Percentiles rank a stretch among this genome's conserved stretches.
Evolutionary conservation across 2,329 filamentous ascomycete genomes (phyloP).

Genomic region (Waltergamsia citrina): DNA sequence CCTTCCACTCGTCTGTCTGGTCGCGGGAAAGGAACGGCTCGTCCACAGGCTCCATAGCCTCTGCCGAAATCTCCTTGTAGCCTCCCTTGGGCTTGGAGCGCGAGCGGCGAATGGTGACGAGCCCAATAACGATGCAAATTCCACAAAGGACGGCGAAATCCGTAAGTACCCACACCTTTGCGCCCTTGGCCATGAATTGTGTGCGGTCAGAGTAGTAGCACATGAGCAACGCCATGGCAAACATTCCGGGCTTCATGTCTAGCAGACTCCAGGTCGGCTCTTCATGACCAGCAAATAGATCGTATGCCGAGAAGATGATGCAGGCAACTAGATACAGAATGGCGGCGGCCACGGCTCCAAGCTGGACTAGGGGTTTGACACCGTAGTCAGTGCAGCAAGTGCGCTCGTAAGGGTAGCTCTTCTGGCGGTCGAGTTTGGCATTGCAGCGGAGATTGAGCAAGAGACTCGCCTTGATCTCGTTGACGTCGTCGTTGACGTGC

Average conservation of each 20-base stretch:
- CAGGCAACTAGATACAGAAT: neutral
- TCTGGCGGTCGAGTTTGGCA: slow-evolving; percentile 19
- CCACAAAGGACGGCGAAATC: slow-evolving; percentile 10
- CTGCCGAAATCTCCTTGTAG: slow-evolving; percentile 2
- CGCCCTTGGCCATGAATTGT: slow-evolving; percentile 15
- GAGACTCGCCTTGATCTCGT: slow-evolving; percentile 25
- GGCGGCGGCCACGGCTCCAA: slow-evolving; percentile 10
- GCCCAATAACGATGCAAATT: slow-evolving; percentile 5
- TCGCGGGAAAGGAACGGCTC: slow-evolving; percentile 35
- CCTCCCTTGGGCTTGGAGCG: slow-evolving; percentile 1
- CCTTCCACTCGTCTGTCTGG: slow-evolving; percentile 58
- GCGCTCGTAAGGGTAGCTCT: slow-evolving; percentile 32
- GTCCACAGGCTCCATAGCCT: slow-evolving; percentile 12
- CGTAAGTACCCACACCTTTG: slow-evolving; percentile 10
- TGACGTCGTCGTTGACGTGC: slow-evolving; percentile 18
- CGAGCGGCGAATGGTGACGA: neutral
- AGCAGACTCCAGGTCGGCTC: slow-evolving; percentile 3
- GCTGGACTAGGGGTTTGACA: slow-evolving; percentile 10
- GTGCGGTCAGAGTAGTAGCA: slow-evolving; percentile 18
- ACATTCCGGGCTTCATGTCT: slow-evolving; percentile 14
- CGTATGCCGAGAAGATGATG: neutral
- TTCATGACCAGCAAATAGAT: neutral
- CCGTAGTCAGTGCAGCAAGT: slow-evolving; percentile 44
- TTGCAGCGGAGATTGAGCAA: slow-evolving; percentile 45
- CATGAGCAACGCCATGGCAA: slow-evolving; percentile 14